phyloP scores from a whole-genome alignment of 371 early-diverging fungal species.

The Apophysomyces ossiformis region DNA sequence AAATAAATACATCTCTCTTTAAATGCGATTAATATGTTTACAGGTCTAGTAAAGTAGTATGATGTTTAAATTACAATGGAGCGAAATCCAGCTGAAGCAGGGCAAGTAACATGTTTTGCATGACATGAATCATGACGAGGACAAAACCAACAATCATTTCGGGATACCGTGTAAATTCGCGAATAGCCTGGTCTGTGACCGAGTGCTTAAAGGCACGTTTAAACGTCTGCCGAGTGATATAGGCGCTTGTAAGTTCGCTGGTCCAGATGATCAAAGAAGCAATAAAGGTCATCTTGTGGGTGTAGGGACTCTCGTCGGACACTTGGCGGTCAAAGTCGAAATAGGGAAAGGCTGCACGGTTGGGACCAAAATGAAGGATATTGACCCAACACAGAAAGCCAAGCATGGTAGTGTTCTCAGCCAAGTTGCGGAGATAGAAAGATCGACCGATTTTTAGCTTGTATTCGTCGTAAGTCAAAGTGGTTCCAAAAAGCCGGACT shows the following conservation, averaged over 20 bases:
- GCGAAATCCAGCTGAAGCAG: conserved; percentile 64
- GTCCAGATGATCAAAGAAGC: conserved; percentile 68
- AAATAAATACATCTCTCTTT: too few species aligned
- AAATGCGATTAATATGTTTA: too few species aligned
- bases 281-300: conserved; percentile 54
- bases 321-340: conserved; percentile 62
- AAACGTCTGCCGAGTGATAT: conserved; percentile 60
- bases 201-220: conserved; percentile 53
- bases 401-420: conserved; percentile 81
- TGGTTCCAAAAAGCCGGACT: conserved; percentile 56
- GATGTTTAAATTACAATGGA: conserved; percentile 1
- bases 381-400: conserved; percentile 74
- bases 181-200: conserved; percentile 64
- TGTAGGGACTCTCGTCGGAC: conserved; percentile 47
- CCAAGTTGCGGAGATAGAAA: conserved; percentile 73
- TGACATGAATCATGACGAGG: conserved; percentile 71
- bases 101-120: conserved; percentile 75
- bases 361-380: conserved; percentile 74
- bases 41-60: too few species aligned
- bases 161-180: conserved; percentile 69
- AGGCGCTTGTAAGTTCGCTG: conserved; percentile 67
- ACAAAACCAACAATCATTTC: conserved; percentile 70
- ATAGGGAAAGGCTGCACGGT: conserved; percentile 67
- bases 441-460: conserved; percentile 68
- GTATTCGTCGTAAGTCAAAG: conserved; percentile 67